Evolutionary conservation across 805 yeast genomes (phyloP).

Genomic region (Saccharomycopsis javanensis): DNA sequence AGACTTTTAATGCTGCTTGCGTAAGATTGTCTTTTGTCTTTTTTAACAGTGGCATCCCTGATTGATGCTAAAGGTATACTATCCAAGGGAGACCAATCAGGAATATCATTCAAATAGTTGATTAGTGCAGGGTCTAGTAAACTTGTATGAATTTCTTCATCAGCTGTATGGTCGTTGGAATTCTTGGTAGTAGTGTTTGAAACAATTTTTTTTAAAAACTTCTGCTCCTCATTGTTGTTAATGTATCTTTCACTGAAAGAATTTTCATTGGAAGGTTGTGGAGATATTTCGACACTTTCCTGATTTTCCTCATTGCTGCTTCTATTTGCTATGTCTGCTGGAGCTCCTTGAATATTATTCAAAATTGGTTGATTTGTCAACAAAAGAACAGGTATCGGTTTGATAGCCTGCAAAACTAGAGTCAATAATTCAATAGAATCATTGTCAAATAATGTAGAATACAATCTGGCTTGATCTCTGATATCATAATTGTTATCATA

Average conservation of each 20-base stretch:
- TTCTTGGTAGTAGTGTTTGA: background rate
- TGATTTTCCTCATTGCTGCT: background rate
- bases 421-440: constrained; percentile 53
- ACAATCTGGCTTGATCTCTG: constrained; percentile 75
- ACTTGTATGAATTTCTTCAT: background rate
- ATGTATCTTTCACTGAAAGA: constrained; percentile 17
- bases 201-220: background rate
- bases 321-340: background rate
- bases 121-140: background rate
- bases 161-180: background rate
- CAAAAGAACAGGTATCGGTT: constrained; percentile 42
- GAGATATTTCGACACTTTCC: constrained; percentile 15
- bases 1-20: background rate
- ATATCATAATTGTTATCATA: constrained; percentile 70
- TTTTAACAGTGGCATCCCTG: background rate
- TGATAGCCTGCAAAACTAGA: constrained; percentile 67
- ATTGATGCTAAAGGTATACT: background rate
- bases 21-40: background rate
- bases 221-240: background rate
- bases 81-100: background rate
- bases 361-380: constrained; percentile 17
- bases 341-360: constrained; percentile 8
- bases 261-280: constrained; percentile 19
- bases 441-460: constrained; percentile 46
- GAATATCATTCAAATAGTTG: background rate